Evolutionary conservation across 805 yeast species (phyloP).

Genomic region (Jamesozyma spencerorum): DNA sequence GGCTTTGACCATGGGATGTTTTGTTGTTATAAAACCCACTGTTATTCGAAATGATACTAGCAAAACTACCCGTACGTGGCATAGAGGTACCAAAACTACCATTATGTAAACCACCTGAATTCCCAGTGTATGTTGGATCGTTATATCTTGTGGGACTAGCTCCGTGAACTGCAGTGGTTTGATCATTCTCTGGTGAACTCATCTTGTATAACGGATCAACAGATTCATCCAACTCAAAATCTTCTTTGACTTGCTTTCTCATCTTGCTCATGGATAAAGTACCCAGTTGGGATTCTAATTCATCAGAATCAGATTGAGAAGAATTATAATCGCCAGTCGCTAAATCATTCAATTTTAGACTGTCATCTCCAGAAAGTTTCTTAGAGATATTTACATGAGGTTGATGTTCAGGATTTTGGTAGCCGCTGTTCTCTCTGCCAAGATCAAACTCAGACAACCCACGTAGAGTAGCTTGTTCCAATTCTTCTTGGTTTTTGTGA

Average conservation of each 20-base stretch:
- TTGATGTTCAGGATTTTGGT: neutral
- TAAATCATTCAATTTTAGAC: neutral
- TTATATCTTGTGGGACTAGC: too few species aligned
- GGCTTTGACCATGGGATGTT: neutral
- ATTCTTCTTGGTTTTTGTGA: slow-evolving; percentile 4
- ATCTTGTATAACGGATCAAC: slow-evolving; percentile 25
- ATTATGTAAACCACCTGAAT: too few species aligned
- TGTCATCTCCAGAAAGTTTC: too few species aligned
- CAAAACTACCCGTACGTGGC: too few species aligned
- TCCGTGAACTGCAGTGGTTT: too few species aligned
- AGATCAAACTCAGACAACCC: slow-evolving; percentile 2
- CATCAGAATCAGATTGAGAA: slow-evolving; percentile 24
- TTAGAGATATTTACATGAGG: too few species aligned
- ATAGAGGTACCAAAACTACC: too few species aligned
- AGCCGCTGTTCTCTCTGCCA: neutral
- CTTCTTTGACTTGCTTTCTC: slow-evolving; percentile 15
- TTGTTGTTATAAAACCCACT: too few species aligned
- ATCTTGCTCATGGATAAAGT: slow-evolving; percentile 22
- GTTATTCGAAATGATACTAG: too few species aligned
- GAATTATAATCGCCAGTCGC: slow-evolving; percentile 2
- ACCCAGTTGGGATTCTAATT: slow-evolving; percentile 20
- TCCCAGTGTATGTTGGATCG: too few species aligned
- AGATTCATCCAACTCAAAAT: slow-evolving; percentile 18
- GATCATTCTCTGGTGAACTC: neutral
- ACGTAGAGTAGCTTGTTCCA: slow-evolving; percentile 8